Evolutionary conservation across 345 rosid genomes (phyloP), one percentile per base, ranked within the genome.

Genomic region (Rhizophora mangle): DNA sequence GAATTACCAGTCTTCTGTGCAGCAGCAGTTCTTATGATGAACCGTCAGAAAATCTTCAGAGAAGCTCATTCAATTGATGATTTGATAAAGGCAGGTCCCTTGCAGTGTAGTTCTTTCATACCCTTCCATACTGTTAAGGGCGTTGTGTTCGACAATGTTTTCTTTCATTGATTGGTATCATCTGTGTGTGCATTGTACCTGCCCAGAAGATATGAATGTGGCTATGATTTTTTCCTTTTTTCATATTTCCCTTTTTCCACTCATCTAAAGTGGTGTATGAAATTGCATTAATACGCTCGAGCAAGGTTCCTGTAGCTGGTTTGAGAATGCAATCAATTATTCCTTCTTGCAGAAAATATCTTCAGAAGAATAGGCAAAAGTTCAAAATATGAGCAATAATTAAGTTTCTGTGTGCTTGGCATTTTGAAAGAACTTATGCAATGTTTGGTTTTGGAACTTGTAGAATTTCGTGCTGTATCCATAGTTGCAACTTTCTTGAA

Each of bases 1-100:
- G 87, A 81, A 37, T 80, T 93, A 68, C 90, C 98, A 65, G 96
- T 93, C 65, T 93, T 87, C 81, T 90, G 98, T 73, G 98, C 90
- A 32, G 96, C 96, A 30, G 90, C 96, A 13, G 89, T 93, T 79
- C 88, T 93, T 64, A 85, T 89, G 65, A 83, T 89, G 82, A 90
- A 93, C 80, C 96, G 93, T 52, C 96, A 88, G 22, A 90, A 93
- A 79, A 86, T 93, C 73, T 79, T 93, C 37, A 86, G 80, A 85
- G 93, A 89, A 81, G 85, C 98, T 63, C 87, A 71, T 21, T 90
- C 98, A 58, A 82, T 90, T 63, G 98, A 93, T 73, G 98, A 93
- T 76, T 81, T 90, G 92, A 93, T 93, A 75, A 92, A 90, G 96
- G 98, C 80, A 81, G 58, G 85, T 75, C 65, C 74, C 64, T 58